Evolutionary conservation across 805 yeast species (phyloP).

Genomic region (Zygosaccharomyces gambellarensis): DNA sequence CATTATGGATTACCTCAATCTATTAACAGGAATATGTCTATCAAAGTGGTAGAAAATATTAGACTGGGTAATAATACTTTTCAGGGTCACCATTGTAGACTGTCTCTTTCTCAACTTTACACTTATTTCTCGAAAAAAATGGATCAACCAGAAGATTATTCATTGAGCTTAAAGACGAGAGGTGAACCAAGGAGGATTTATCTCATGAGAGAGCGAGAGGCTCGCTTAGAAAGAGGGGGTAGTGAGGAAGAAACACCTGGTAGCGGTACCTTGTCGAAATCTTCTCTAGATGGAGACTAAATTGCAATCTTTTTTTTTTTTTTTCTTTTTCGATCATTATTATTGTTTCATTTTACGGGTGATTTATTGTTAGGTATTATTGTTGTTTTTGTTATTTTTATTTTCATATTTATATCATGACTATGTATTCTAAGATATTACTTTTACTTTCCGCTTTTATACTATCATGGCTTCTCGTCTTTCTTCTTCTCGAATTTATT

Average conservation of each 20-base stretch:
- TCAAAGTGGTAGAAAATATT: slow-evolving; percentile 28
- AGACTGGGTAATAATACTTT: slow-evolving; percentile 28
- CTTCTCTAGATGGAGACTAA: neutral
- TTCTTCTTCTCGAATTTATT: slow-evolving; percentile 24
- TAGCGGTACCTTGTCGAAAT: neutral
- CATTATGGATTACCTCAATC: slow-evolving; percentile 19
- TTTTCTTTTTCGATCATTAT: neutral
- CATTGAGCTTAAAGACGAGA: slow-evolving; percentile 15
- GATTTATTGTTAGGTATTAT: neutral
- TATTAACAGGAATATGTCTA: slow-evolving; percentile 20
- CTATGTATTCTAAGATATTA: neutral
- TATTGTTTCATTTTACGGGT: neutral
- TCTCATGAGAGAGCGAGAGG: slow-evolving; percentile 13
- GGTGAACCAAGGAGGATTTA: slow-evolving; percentile 20
- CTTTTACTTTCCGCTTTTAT: slow-evolving; percentile 14
- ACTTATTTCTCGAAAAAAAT: slow-evolving; percentile 26
- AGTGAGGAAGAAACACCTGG: neutral
- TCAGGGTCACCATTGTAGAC: slow-evolving; percentile 17
- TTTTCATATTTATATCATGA: neutral
- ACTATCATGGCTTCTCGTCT: slow-evolving; percentile 8
- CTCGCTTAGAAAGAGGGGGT: slow-evolving; percentile 6
- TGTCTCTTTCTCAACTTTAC: slow-evolving; percentile 27
- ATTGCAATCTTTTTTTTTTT: neutral
- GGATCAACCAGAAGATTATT: slow-evolving; percentile 24
- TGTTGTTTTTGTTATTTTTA: too few species aligned